Conservation (phyloP, 148 eudicot genomes). For the Oxyria digyna region DNA sequence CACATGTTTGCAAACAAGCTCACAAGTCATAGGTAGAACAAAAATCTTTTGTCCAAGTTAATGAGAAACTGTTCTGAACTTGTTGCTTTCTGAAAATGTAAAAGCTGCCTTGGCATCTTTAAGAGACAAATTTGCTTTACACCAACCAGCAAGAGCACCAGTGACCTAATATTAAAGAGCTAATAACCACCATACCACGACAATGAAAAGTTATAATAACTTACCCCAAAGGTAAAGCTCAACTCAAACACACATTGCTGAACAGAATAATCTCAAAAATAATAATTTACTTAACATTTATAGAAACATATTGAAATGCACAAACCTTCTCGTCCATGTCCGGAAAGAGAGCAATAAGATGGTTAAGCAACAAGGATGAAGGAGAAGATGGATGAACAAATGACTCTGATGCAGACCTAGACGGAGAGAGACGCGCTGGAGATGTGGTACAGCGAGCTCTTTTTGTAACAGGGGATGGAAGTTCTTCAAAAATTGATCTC, state of each 20-base stretch:
- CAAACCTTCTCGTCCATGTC: conserved; percentile 10
- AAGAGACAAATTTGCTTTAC: neutral
- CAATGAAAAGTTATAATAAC: neutral
- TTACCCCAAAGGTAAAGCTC: neutral
- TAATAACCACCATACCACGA: neutral
- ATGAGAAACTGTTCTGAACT: neutral
- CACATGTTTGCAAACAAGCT: neutral
- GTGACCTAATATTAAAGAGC: neutral
- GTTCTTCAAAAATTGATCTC: conserved; percentile 62
- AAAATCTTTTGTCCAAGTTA: neutral
- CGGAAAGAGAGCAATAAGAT: conserved; percentile 18
- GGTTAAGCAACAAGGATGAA: conserved; percentile 14
- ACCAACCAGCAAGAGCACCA: neutral
- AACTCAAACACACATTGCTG: neutral
- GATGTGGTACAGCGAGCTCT: conserved; percentile 44
- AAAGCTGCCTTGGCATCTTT: neutral
- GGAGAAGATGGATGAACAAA: conserved; percentile 16
- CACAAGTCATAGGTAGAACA: neutral
- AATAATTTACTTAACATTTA: neutral
- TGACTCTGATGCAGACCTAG: neutral
- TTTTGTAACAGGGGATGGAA: conserved; percentile 38
- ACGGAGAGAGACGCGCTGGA: conserved; percentile 34
- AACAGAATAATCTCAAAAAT: neutral
- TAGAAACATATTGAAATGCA: neutral
- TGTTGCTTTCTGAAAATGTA: neutral